Percentiles rank a stretch among this genome's conserved stretches.
Conservation (phyloP, 2,329 filamentous ascomycete species). For the Pseudogymnoascus verrucosus region DNA sequence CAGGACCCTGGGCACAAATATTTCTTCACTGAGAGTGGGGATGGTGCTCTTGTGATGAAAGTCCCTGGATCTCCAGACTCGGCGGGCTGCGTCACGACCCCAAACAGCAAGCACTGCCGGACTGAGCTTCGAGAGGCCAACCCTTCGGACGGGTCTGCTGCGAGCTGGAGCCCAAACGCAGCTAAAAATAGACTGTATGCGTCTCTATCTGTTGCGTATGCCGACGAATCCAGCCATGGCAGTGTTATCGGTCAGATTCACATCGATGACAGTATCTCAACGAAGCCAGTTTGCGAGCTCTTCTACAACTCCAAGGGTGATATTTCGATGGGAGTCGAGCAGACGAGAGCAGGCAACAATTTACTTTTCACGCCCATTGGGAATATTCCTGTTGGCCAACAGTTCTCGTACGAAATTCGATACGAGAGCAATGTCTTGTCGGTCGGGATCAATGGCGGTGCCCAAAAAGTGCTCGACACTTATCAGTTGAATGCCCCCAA, state of each 20-base stretch:
- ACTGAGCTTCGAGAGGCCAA: conserved; percentile 34
- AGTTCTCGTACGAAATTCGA: conserved; percentile 32
- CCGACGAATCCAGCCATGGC: conserved; percentile 29
- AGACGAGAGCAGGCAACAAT: conserved; percentile 26
- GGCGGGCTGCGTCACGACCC: conserved; percentile 32
- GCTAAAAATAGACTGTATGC: conserved; percentile 29
- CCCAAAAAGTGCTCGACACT: conserved; percentile 22
- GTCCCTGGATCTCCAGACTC: conserved; percentile 30
- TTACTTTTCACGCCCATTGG: conserved; percentile 28
- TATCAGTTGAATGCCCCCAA: conserved; percentile 25
- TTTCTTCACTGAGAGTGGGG: conserved; percentile 30
- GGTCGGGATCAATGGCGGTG: conserved; percentile 26
- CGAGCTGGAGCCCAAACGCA: conserved; percentile 28
- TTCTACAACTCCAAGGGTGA: conserved; percentile 31
- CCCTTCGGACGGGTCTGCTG: conserved; percentile 17
- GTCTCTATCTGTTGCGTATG: conserved; percentile 24
- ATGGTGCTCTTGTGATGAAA: conserved; percentile 33
- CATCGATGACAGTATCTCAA: conserved; percentile 30
- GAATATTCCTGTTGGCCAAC: conserved; percentile 27
- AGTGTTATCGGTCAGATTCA: conserved; percentile 35
- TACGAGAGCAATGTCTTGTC: conserved; percentile 30
- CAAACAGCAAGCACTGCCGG: conserved; percentile 35
- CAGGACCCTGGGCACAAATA: conserved; percentile 21
- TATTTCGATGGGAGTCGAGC: conserved; percentile 33
- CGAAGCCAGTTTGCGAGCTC: conserved; percentile 34